These are phyloP conservation scores for Cercospora berteroae DNA, from an alignment of 2,329 filamentous ascomycete genomes.

Conservation along the genomic window DNA sequence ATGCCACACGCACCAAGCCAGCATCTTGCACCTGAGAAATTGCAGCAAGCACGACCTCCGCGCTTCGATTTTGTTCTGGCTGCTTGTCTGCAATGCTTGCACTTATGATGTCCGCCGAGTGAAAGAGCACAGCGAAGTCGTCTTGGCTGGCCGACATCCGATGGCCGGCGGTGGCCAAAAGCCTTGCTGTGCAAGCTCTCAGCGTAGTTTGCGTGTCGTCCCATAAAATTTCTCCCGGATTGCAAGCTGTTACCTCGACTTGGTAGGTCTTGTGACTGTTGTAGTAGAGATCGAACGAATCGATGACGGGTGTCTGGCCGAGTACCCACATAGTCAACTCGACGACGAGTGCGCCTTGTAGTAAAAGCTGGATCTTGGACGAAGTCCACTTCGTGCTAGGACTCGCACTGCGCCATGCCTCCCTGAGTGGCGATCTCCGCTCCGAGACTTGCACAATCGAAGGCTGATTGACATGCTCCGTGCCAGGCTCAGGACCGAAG, in stretches of 20 bases:
- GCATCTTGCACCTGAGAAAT: neutral
- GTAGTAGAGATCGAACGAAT: constrained; percentile 29
- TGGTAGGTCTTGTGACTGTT: constrained; percentile 25
- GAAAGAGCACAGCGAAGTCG: constrained; percentile 24
- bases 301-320: neutral
- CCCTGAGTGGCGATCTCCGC: constrained; percentile 1
- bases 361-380: neutral
- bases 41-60: neutral
- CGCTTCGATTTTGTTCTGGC: neutral
- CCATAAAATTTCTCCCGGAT: neutral
- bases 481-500: constrained; percentile 24
- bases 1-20: constrained; percentile 24
- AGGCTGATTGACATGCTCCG: constrained; percentile 30
- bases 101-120: neutral
- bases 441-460: constrained; percentile 26
- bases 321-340: constrained; percentile 29
- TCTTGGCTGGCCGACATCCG: constrained; percentile 8
- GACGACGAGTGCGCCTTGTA: neutral
- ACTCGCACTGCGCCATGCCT: neutral
- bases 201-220: neutral
- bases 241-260: constrained; percentile 6
- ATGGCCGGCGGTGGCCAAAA: constrained; percentile 1
- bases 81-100: neutral
- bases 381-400: neutral
- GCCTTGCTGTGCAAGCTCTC: neutral